phyloP scores from a whole-genome alignment of 768 basidiomycete species.

The Chalciporus sphaerocephalus region DNA sequence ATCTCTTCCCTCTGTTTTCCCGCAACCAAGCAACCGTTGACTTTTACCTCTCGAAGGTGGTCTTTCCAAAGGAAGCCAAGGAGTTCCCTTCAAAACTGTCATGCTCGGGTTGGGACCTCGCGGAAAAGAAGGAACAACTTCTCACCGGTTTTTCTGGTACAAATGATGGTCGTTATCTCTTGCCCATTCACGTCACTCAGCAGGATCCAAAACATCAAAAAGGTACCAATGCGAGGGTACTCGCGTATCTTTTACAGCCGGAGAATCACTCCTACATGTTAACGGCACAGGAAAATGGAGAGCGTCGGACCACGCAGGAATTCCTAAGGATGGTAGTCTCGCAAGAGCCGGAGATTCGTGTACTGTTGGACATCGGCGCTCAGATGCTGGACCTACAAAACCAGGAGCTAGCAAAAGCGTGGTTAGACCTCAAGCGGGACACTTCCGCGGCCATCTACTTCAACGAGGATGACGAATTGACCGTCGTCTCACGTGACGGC shows the following conservation, averaged over 20 bases:
- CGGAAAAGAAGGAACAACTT: conserved; percentile 14
- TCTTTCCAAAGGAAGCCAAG: conserved; percentile 28
- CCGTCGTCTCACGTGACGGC: conserved; percentile 35
- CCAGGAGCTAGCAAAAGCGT: conserved; percentile 33
- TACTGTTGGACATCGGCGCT: conserved; percentile 50
- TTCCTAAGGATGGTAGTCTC: conserved; percentile 30
- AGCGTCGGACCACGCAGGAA: conserved; percentile 14
- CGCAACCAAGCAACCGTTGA: conserved; percentile 23
- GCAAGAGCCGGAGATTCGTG: conserved; percentile 34
- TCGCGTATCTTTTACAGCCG: conserved; percentile 19
- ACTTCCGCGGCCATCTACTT: conserved; percentile 28
- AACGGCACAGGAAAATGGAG: background rate
- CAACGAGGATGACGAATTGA: conserved; percentile 13
- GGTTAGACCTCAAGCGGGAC: conserved; percentile 30
- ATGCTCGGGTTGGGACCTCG: conserved; percentile 29
- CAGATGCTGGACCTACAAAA: conserved; percentile 49
- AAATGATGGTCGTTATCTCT: conserved; percentile 25
- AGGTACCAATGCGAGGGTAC: conserved; percentile 14
- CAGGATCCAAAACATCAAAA: conserved; percentile 17
- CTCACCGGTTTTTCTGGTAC: conserved; percentile 30
- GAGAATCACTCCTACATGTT: conserved; percentile 20
- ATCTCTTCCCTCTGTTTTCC: conserved; percentile 15
- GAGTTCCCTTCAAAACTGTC: conserved; percentile 14
- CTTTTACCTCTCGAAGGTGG: conserved; percentile 23
- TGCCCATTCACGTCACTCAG: conserved; percentile 28